These are phyloP conservation scores for Kwoniella sp. DNA, from an alignment of 768 basidiomycete species.

Conservation along the genomic window DNA sequence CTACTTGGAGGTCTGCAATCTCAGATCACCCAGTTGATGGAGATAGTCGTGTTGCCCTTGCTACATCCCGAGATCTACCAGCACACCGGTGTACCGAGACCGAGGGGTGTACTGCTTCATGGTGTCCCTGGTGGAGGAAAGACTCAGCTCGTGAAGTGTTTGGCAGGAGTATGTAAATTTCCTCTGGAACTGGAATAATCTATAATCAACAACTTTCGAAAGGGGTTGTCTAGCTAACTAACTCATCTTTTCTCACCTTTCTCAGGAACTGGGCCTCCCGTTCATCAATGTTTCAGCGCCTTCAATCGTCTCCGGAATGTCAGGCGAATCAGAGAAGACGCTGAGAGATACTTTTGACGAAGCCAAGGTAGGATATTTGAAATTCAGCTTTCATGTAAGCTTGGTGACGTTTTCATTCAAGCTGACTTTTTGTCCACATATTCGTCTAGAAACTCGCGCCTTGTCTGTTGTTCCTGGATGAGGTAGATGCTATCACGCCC, in stretches of 20 bases:
- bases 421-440: neutral
- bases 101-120: constrained; percentile 86
- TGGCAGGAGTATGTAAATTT: constrained; percentile 74
- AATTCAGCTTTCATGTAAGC: neutral
- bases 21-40: constrained; percentile 88
- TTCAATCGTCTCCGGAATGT: constrained; percentile 95
- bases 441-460: constrained; percentile 74
- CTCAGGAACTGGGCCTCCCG: constrained; percentile 88
- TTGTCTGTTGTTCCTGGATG: constrained; percentile 92
- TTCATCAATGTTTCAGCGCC: constrained; percentile 95
- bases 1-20: constrained; percentile 84
- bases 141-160: constrained; percentile 88
- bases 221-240: too few relatives aligned
- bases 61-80: constrained; percentile 94
- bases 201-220: too few relatives aligned
- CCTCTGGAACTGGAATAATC: too few relatives aligned
- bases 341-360: constrained; percentile 95
- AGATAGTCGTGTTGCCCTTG: constrained; percentile 93
- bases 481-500: constrained; percentile 96
- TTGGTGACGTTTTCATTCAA: too few relatives aligned
- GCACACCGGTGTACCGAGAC: constrained; percentile 88
- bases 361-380: constrained; percentile 68
- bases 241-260: neutral
- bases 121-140: constrained; percentile 98
- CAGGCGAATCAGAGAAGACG: constrained; percentile 96